These are phyloP conservation scores for Chaetomidium leptoderma DNA, from an alignment of 495 filamentous ascomycete genomes.

Conservation along the genomic window DNA sequence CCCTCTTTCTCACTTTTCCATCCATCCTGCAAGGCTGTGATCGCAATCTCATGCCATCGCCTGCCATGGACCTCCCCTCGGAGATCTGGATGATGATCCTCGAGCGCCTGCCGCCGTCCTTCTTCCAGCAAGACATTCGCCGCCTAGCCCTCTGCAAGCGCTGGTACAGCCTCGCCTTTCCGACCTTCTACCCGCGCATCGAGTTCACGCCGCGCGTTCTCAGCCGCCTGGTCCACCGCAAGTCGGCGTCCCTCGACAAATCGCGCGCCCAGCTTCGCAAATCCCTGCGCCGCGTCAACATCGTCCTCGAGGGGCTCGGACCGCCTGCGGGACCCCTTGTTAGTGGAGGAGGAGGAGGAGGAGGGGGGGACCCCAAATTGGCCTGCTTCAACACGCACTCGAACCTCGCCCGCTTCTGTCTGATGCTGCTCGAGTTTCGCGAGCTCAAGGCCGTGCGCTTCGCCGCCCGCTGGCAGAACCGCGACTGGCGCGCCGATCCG, in stretches of 20 bases:
- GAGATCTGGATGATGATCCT: constrained; percentile 26
- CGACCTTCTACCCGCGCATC: constrained; percentile 19
- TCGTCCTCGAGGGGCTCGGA: constrained; percentile 21
- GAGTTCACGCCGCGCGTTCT: constrained; percentile 24
- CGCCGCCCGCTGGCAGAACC: constrained; percentile 14
- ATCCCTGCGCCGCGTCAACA: constrained; percentile 15
- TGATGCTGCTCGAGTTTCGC: constrained; percentile 14
- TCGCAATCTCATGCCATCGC: too few species aligned
- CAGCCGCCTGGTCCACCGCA: constrained; percentile 22
- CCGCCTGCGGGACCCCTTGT: too few species aligned
- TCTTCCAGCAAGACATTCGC: constrained; percentile 25
- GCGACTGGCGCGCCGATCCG: constrained; percentile 17
- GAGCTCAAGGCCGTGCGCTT: constrained; percentile 19
- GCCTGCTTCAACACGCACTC: constrained; percentile 11
- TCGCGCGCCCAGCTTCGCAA: constrained; percentile 13
- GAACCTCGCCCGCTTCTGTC: constrained; percentile 17
- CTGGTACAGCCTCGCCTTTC: constrained; percentile 25
- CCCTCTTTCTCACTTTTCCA: too few species aligned
- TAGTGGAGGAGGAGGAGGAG: too few species aligned
- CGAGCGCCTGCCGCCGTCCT: constrained; percentile 17
- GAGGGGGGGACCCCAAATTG: neutral
- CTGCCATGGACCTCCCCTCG: constrained; percentile 16
- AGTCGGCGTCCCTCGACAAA: constrained; percentile 10
- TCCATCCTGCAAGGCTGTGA: too few species aligned
- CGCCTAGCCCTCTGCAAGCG: constrained; percentile 21